Evolutionary conservation across 768 basidiomycete genomes (phyloP), one percentile per base, ranked within the genome.

Genomic region (Agrocybe praecox): DNA sequence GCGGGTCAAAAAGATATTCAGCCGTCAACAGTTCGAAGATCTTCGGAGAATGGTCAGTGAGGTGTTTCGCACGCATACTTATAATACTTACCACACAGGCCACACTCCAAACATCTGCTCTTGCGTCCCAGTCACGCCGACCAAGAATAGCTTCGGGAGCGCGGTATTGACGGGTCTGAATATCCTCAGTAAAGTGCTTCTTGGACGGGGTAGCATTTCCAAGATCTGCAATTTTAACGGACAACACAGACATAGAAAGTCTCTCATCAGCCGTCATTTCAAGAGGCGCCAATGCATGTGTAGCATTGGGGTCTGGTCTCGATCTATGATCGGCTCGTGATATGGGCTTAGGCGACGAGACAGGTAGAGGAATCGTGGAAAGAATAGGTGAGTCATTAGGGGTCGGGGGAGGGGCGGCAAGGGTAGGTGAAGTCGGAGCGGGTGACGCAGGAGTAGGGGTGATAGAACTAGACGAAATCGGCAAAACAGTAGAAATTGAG

Each of bases 141-240:
- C 95, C 94, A 17, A 96, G 76, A 63, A 97, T 94, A 52, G 93
- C 94, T 71, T 97, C 94, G n/a, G 94, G 94, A 23, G 91, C 84
- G 59, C 94, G 89, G 70, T 97, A 97, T 68, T 96, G 94, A 43
- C 94, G 84, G n/a, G 94, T 97, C 74, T 96, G 95, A 62, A 96
- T 96, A 68, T 95, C 94, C 66, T 96, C 94, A 9, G 94, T 96
- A 69, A 85, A 97, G 69, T 96, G 94, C 65, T 87, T 86, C 62
- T 77, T 88, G n/a, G 91, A 88, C 15, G 93, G 94, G 33, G 94
- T 95, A 22, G 94, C 95, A 69, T 97, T 97, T 22, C 94, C 94
- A 44, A 97, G 76, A 75, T 97, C 94, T 26, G 94, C 94, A 59
- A 97, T 95, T 80, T 97, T 96, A 67, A 97, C 83, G 18, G 83